Base-by-base conservation (phyloP, 805 yeast genomes). In the Komagataella kurtzmanii region DNA sequence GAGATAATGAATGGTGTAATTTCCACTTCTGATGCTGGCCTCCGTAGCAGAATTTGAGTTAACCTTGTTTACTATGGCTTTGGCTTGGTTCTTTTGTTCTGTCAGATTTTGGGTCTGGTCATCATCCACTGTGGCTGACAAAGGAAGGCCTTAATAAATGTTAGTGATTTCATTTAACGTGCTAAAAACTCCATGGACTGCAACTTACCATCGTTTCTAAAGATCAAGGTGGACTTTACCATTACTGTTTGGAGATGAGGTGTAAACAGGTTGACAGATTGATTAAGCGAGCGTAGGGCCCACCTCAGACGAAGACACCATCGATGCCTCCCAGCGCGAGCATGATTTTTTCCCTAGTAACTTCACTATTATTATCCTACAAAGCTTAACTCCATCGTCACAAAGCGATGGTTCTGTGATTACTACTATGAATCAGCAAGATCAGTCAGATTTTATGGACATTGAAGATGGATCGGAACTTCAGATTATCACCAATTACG, bases 121-220 rank as follows among this genome's bases (percentile, higher is more conserved):
- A 56, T 83, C 87, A 63, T 91, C 98, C 10, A 88, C 90, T 1
- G 96, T 85, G 6, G 96, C 96, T 54, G 95, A 81, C 52, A 91
- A 73, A 24, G 99, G 98, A 49, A 93, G 80, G 21, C 93, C 89
- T 81, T 54, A 14, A 18, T 30, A 7, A 24, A 10, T 8, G 40
- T 48, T 24, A 48, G 46, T 21, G 10, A 17, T 17, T 30, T 17
- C 8, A 8, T 40, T 17, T n/a, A 17, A 7, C 3, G 40, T 14
- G 14, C 40, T 8, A 5, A 10, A 14, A 30, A 10, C 14, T 8
- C 14, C 40, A 7, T 2, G 40, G 40, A 14, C 24, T 62, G 17
- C 69, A 60, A 21, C 70, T 50, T 71, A 76, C 85, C 82, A 60
- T 82, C 88, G 51, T 75, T 77, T 59, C 88, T 71, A 62, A 77